Conservation (phyloP, 2,329 filamentous ascomycete genomes). For the Calycina herbarum region DNA sequence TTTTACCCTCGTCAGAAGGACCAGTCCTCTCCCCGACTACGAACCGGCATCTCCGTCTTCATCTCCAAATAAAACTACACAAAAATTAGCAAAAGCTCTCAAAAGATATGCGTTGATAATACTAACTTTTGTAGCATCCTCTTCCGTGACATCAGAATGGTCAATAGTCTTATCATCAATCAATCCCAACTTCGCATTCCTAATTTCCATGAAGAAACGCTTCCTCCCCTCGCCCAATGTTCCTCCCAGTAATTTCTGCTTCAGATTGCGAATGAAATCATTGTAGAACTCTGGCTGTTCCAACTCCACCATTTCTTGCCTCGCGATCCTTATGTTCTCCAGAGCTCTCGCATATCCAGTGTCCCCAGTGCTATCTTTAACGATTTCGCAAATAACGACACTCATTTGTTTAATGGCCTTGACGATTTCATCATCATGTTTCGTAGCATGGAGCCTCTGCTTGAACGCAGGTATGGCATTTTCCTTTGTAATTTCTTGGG, state of each 20-base stretch:
- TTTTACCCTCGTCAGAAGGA: background rate
- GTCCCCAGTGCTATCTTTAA: constrained; percentile 74
- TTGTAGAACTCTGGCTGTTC: constrained; percentile 81
- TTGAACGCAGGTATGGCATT: constrained; percentile 90
- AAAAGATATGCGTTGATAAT: background rate
- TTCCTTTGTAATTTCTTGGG: constrained; percentile 56
- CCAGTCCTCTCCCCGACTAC: background rate
- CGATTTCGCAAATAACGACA: constrained; percentile 56
- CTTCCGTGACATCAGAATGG: constrained; percentile 63
- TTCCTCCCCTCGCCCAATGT: constrained; percentile 54
- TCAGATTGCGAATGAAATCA: constrained; percentile 67
- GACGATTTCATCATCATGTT: background rate
- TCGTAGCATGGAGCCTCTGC: constrained; percentile 49
- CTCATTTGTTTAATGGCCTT: background rate
- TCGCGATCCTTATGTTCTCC: constrained; percentile 75
- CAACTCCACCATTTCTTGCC: constrained; percentile 71
- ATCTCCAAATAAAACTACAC: background rate
- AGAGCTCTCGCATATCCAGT: constrained; percentile 71
- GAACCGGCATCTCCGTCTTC: background rate
- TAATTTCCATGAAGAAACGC: constrained; percentile 77
- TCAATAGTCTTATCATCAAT: constrained; percentile 65
- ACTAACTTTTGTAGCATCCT: constrained; percentile 59
- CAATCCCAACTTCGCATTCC: constrained; percentile 67
- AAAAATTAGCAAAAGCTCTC: background rate
- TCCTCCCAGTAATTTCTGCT: constrained; percentile 68